phyloP scores from a whole-genome alignment of 202 grass and related monocot genomes.

The Dendrocalamus latiflorus region DNA sequence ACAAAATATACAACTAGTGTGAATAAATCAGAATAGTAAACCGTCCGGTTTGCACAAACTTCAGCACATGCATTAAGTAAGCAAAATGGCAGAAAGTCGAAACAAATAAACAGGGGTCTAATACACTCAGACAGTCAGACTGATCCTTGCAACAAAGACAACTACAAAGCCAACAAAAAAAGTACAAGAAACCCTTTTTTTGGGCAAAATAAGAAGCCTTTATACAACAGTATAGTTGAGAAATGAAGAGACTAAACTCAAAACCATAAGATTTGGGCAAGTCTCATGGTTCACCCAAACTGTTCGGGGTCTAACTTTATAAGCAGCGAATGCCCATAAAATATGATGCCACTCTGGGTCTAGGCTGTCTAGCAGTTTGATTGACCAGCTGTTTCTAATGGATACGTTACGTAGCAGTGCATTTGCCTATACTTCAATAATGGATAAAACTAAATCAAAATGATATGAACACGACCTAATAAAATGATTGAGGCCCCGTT shows the following conservation, averaged over 20 bases:
- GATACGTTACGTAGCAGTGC: background rate
- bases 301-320: background rate
- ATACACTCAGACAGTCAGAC: background rate
- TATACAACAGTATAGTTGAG: background rate
- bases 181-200: background rate
- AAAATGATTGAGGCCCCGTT: no score
- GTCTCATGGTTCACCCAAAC: background rate
- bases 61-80: background rate
- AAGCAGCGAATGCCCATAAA: background rate
- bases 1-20: background rate
- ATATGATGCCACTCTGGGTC: background rate
- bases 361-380: background rate
- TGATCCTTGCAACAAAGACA: background rate
- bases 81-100: conserved; percentile 8
- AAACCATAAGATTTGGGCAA: background rate
- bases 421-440: background rate
- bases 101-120: conserved; percentile 10
- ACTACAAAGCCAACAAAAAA: background rate
- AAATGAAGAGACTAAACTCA: background rate
- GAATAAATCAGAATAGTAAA: conserved; percentile 8
- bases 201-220: background rate
- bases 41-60: background rate
- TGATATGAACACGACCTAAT: background rate
- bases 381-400: background rate
- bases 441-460: background rate